Evolutionary conservation across 2,329 filamentous ascomycete species (phyloP).

Genomic region (Gliomastix tumulicola): DNA sequence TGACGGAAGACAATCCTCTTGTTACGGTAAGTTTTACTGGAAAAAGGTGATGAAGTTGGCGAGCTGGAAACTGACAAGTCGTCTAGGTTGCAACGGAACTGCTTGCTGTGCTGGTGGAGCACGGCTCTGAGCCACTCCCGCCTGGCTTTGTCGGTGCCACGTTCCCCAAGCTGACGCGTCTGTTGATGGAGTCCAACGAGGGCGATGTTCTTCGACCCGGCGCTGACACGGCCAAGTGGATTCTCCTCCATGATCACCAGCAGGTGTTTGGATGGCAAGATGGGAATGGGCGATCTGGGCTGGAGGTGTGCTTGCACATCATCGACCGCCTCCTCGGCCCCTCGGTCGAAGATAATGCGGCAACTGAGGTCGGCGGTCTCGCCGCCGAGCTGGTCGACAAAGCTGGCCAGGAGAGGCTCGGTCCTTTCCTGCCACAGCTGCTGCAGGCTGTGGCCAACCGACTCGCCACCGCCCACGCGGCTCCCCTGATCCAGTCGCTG

Average conservation of each 20-base stretch:
- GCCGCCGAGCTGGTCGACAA: constrained; percentile 94
- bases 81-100: constrained; percentile 71
- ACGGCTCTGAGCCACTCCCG: constrained; percentile 79
- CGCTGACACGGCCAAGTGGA: constrained; percentile 80
- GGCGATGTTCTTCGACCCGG: constrained; percentile 83
- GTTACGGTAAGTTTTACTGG: constrained; percentile 51
- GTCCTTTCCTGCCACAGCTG: constrained; percentile 82
- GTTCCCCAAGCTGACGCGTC: constrained; percentile 77
- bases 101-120: constrained; percentile 71
- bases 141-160: constrained; percentile 77
- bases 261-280: constrained; percentile 88
- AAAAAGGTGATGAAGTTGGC: not conserved
- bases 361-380: constrained; percentile 90
- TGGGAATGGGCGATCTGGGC: constrained; percentile 68
- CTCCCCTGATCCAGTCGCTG: constrained; percentile 89
- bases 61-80: not conserved
- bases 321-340: constrained; percentile 85
- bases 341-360: constrained; percentile 82
- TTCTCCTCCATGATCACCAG: constrained; percentile 81
- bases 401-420: constrained; percentile 83
- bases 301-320: constrained; percentile 85
- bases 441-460: constrained; percentile 83
- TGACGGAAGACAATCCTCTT: constrained; percentile 79
- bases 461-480: constrained; percentile 73
- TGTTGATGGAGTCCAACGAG: constrained; percentile 79